Evolutionary conservation across 1,139 yeast species (phyloP), one percentile per base, ranked within the genome.

Genomic region (Williopsis jadinii): DNA sequence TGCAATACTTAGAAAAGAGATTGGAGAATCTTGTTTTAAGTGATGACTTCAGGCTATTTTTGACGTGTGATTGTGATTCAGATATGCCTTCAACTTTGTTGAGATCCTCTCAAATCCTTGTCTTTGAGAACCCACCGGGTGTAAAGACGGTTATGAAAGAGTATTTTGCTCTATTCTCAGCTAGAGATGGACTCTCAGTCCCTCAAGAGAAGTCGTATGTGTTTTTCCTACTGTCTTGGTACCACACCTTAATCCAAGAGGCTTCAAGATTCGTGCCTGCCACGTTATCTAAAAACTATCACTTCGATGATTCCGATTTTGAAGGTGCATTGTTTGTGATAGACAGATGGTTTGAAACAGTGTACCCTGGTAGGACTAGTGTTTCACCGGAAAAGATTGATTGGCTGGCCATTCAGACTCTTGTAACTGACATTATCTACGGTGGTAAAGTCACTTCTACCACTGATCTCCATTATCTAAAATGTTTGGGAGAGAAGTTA

Each of bases 231-330:
- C 55, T 84, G 11, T 67, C 77, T 0, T 86, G 95, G 95, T 72
- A 72, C 48, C 95, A 86, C 58, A 70, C 84, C 1, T 53, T 81
- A 2, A 53, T 86, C 3, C 69, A 70, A 35, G 87, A 81, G 46
- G 62, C 86, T 41, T 60, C 74, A 35, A 68, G 82, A 36, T 82
- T 70, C 49, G 70, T 70, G 2, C 88, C 92, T 0, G 56, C 73
- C 8, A 85, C 94, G 1, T 84, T 85, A 62, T 54, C 64, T 2
- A 73, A 73, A 51, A 55, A 52, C 8, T 83, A 84, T 55, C 95
- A 84, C 46, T 74, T 87, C 52, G 84, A 77, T 54, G 87, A 84
- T 46, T 64, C 80, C n/a, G 96, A 88, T 56, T 73, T 82, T 46
- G 65, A 66, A n/a, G 68, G 77, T 31, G 80, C 77, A 2, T 49